Evolutionary conservation across 306 rosid species (phyloP).

Genomic region (Gleditsia sinensis): DNA sequence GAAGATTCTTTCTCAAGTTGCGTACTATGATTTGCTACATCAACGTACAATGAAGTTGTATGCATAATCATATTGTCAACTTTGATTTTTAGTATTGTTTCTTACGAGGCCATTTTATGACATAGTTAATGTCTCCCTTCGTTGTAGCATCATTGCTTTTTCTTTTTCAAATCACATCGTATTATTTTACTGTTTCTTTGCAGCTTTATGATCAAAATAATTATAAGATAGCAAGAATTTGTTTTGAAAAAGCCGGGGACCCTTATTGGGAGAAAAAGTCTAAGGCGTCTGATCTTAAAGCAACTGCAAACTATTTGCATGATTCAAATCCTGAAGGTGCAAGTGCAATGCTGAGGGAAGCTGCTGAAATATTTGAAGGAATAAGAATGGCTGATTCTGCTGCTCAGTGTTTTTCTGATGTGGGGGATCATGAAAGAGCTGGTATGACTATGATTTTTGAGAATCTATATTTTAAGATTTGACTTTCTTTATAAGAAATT

Average conservation of each 20-base stretch:
- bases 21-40: background rate
- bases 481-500: background rate
- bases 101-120: background rate
- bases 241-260: slow-evolving; percentile 63
- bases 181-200: background rate
- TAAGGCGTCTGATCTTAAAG: slow-evolving; percentile 50
- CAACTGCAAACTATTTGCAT: slow-evolving; percentile 39
- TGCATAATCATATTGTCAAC: background rate
- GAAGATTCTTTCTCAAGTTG: background rate
- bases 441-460: slow-evolving; percentile 34
- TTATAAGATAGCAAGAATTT: slow-evolving; percentile 54
- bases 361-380: slow-evolving; percentile 52
- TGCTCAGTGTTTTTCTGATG: slow-evolving; percentile 51
- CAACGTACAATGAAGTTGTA: background rate
- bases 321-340: slow-evolving; percentile 39
- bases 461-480: background rate
- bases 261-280: slow-evolving; percentile 54
- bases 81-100: background rate
- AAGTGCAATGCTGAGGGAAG: slow-evolving; percentile 49
- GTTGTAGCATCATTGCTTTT: background rate
- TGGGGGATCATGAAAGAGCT: slow-evolving; percentile 59
- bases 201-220: slow-evolving; percentile 53
- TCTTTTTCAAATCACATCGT: background rate
- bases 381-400: slow-evolving; percentile 56
- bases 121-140: background rate